Evolutionary conservation across 1,284 basidiomycete species (phyloP), one percentile per base, ranked within the genome.

Genomic region (Tilletia walkeri): DNA sequence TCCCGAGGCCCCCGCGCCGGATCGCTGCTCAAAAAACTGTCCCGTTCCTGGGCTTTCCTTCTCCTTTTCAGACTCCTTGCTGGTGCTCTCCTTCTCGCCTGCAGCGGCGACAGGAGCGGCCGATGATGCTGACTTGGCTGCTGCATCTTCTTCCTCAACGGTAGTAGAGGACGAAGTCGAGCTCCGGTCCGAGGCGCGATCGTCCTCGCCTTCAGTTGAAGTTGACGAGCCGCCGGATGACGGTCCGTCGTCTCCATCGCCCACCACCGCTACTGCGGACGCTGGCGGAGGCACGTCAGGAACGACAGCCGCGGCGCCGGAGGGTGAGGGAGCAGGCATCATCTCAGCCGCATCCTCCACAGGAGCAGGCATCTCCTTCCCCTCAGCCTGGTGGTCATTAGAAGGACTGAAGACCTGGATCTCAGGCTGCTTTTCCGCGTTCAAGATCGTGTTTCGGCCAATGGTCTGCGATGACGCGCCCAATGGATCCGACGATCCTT

Each of bases 11-110:
- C 30, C 59, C 36, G 18, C 59, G 59, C 59, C 59, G 59, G 59
- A 63, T 63, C 59, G 59, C 36, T 63, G 59, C 59, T 63, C 59
- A 63, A 63, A 63, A 63, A 38, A 36, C 41, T 14, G 41, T 45
- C 41, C 41, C 41, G 41, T 45, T 12, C n/a, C 50, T 53, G 50
- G 5, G 50, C 50, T 53, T 53, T 7, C 50, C 50, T 53, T 53
- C 12, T 53, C 16, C 18, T 53, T 18, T 18, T n/a, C 24, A 30
- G 24, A 30, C 24, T 30, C 24, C 24, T 30, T 30, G 24, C 24
- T 30, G 24, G 24, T 30, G 24, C 24, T 30, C 24, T 16, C 36
- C 38, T 41, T 39, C 36, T 63, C 34, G 59, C 59, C 59, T 2
- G 14, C 18, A 24, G 30, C 12, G 39, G 18, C 38, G 38, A 18